phyloP scores from a whole-genome alignment of 1,284 basidiomycete genomes.

The Ustilago sp. region DNA sequence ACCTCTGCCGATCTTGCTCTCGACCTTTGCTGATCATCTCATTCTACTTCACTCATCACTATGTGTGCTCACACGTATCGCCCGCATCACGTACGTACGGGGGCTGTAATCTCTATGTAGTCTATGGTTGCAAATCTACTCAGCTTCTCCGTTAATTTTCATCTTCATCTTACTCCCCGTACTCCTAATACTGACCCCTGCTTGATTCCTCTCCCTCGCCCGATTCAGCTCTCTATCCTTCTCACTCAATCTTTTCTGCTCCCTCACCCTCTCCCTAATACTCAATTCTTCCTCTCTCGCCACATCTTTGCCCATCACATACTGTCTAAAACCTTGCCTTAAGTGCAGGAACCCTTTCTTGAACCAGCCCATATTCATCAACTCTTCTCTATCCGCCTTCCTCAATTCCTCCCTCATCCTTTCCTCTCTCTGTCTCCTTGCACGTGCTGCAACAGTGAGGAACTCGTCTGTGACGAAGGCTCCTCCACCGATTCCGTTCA shows the following conservation, averaged over 20 bases:
- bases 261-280: conserved; percentile 14
- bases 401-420: conserved; percentile 33
- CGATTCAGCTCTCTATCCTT: conserved; percentile 26
- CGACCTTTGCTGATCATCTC: not conserved
- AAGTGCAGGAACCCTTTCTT: conserved; percentile 44
- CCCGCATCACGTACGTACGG: too few relatives aligned
- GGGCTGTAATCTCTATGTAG: not conserved
- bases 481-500: conserved; percentile 13
- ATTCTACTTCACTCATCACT: not conserved
- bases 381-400: conserved; percentile 27
- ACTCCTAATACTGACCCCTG: conserved; percentile 29
- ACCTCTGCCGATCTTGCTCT: not conserved
- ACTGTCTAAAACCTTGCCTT: conserved; percentile 30
- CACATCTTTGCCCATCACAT: conserved; percentile 42
- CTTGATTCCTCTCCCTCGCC: conserved; percentile 24
- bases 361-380: conserved; percentile 56
- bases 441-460: conserved; percentile 45
- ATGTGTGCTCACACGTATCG: not conserved
- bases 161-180: conserved; percentile 31
- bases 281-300: conserved; percentile 25
- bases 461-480: conserved; percentile 48
- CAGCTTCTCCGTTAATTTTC: conserved; percentile 6
- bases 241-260: conserved; percentile 29
- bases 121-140: not conserved
- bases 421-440: conserved; percentile 35